Conservation (phyloP, 345 rosid species). For the Citrus maxima region DNA sequence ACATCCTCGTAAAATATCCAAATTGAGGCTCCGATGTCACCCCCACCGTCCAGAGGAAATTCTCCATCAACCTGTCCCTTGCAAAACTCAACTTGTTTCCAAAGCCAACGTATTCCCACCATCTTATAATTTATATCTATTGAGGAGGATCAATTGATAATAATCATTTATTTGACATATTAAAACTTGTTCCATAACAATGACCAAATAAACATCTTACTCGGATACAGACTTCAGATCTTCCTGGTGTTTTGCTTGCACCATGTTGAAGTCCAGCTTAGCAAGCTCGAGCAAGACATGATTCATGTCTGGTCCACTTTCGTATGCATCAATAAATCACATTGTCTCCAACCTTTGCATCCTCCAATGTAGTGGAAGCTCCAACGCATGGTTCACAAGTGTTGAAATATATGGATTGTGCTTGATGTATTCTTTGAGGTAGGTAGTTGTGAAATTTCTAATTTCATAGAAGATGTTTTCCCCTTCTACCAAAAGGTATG, state of each 20-base stretch:
- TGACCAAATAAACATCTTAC: slow-evolving; percentile 16
- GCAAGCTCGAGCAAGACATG: slow-evolving; percentile 39
- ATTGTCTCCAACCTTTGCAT: slow-evolving; percentile 32
- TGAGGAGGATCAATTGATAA: too few species aligned
- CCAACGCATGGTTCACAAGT: too few species aligned
- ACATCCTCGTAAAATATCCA: background rate
- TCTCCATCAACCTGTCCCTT: slow-evolving; percentile 35
- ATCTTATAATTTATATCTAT: slow-evolving; percentile 2
- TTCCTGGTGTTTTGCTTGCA: slow-evolving; percentile 36
- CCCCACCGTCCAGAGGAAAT: slow-evolving; percentile 32
- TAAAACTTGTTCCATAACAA: too few species aligned
- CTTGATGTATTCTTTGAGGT: slow-evolving; percentile 1
- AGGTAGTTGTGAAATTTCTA: slow-evolving; percentile 10
- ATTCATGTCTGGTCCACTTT: slow-evolving; percentile 5
- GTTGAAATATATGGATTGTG: background rate
- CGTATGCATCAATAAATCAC: slow-evolving; percentile 29
- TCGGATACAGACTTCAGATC: slow-evolving; percentile 33
- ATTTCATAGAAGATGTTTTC: slow-evolving; percentile 20
- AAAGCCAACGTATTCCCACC: slow-evolving; percentile 34
- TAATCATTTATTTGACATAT: too few species aligned
- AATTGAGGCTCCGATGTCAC: slow-evolving; percentile 22
- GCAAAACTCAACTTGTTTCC: slow-evolving; percentile 26
- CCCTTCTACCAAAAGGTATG: slow-evolving; percentile 5
- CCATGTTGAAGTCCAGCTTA: slow-evolving; percentile 38
- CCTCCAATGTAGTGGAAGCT: too few species aligned